These are phyloP conservation scores for Clavispora fructus DNA, from an alignment of 805 yeast species.

Conservation along the genomic window DNA sequence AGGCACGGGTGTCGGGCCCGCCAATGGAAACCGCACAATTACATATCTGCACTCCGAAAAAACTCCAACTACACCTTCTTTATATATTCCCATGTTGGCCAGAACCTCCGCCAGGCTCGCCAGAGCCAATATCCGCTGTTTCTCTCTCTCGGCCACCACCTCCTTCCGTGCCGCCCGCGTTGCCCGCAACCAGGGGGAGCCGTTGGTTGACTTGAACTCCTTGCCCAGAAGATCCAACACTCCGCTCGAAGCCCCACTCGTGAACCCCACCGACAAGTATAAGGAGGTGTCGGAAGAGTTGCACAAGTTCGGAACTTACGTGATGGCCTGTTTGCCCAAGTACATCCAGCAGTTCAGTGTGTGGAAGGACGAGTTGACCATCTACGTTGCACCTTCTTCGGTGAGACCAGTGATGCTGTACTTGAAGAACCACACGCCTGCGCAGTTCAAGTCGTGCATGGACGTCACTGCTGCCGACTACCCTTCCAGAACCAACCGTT, in stretches of 20 bases:
- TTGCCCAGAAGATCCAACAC: slow-evolving; percentile 34
- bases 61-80: slow-evolving; percentile 4
- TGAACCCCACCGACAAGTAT: slow-evolving; percentile 76
- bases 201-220: slow-evolving; percentile 28
- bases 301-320: slow-evolving; percentile 75
- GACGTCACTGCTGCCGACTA: slow-evolving; percentile 85
- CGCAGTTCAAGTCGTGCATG: slow-evolving; percentile 73
- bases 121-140: background rate
- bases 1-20: background rate
- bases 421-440: slow-evolving; percentile 70
- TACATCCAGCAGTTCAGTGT: slow-evolving; percentile 78
- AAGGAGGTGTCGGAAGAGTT: slow-evolving; percentile 61
- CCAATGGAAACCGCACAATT: slow-evolving; percentile 14
- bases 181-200: slow-evolving; percentile 18
- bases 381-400: slow-evolving; percentile 72
- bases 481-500: slow-evolving; percentile 78
- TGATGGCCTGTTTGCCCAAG: slow-evolving; percentile 76
- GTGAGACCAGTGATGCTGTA: slow-evolving; percentile 66
- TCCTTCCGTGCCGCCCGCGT: slow-evolving; percentile 3
- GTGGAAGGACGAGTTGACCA: slow-evolving; percentile 83
- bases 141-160: background rate
- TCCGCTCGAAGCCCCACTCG: slow-evolving; percentile 43
- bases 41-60: slow-evolving; percentile 12
- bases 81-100: slow-evolving; percentile 12
- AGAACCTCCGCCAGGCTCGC: slow-evolving; percentile 8